A percentile compares a stretch with the other conserved stretches of the same genome.
Conservation (phyloP, 805 yeast genomes). For the Saturnispora sanitii region DNA sequence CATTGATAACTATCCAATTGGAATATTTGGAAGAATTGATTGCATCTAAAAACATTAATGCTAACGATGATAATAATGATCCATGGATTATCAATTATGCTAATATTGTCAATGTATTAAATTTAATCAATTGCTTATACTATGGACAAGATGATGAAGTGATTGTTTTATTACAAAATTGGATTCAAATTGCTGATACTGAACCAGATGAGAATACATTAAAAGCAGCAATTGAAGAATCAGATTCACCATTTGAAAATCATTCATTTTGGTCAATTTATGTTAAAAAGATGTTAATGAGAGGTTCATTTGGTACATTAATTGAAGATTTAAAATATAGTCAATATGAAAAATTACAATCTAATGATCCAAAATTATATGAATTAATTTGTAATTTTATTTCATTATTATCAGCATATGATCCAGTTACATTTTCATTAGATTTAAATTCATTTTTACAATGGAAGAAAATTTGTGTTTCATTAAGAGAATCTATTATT, state of each 20-base stretch:
- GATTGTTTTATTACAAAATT: constrained; percentile 38
- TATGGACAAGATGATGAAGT: constrained; percentile 34
- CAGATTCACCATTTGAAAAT: constrained; percentile 35
- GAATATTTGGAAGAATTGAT: constrained; percentile 27
- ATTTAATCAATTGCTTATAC: constrained; percentile 46
- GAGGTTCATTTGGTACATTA: constrained; percentile 57
- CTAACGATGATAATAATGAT: constrained; percentile 8
- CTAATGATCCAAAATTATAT: constrained; percentile 24
- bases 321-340: constrained; percentile 36
- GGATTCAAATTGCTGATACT: constrained; percentile 66
- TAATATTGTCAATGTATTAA: constrained; percentile 42
- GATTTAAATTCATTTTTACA: constrained; percentile 33
- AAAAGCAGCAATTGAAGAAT: constrained; percentile 34
- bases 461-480: constrained; percentile 45
- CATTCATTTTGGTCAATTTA: constrained; percentile 55
- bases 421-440: constrained; percentile 26
- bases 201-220: constrained; percentile 47
- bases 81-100: constrained; percentile 22
- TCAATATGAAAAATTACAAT: constrained; percentile 31
- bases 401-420: constrained; percentile 32
- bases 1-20: constrained; percentile 18
- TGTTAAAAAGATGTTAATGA: constrained; percentile 42
- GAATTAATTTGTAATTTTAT: constrained; percentile 33
- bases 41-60: constrained; percentile 18
- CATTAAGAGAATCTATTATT: constrained; percentile 35